Conservation (phyloP, 2,329 filamentous ascomycete species). For the Ophiocordyceps camponoti-leonardi region DNA sequence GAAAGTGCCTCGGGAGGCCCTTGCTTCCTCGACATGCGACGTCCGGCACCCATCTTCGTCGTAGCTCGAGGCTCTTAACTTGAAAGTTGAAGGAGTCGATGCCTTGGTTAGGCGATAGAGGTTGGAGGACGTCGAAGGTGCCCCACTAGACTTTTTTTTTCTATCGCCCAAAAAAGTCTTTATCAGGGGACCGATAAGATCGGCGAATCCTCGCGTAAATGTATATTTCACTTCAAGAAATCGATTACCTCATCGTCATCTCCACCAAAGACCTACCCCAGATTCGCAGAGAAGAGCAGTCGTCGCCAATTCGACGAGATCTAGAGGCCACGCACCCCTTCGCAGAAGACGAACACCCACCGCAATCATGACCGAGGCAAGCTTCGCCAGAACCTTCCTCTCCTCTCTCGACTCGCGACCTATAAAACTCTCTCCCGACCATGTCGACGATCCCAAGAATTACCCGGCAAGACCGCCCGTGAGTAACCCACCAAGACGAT, state of each 20-base stretch:
- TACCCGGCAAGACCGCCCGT: conserved; percentile 67
- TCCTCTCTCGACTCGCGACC: conserved; percentile 62
- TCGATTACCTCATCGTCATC: conserved; percentile 1
- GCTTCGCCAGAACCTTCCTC: conserved; percentile 75
- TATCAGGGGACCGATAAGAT: conserved; percentile 13
- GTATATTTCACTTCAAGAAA: too few relatives aligned
- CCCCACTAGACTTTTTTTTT: conserved; percentile 23
- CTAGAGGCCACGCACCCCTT: background rate
- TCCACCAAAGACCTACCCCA: background rate
- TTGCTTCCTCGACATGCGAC: conserved; percentile 83
- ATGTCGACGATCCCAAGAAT: conserved; percentile 70
- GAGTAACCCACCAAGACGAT: conserved; percentile 8
- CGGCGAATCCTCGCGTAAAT: conserved; percentile 16
- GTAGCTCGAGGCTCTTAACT: background rate
- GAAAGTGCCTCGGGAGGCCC: conserved; percentile 70
- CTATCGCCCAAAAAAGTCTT: conserved; percentile 3
- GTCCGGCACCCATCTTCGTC: conserved; percentile 60
- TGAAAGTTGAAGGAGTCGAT: too few relatives aligned
- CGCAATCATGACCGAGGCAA: conserved; percentile 57
- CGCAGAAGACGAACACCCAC: too few relatives aligned
- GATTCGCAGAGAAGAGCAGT: too few relatives aligned
- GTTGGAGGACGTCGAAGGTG: background rate
- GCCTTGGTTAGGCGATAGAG: too few relatives aligned
- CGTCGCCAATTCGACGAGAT: background rate
- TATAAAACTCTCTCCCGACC: conserved; percentile 68